Evolutionary conservation across 2,329 filamentous ascomycete species (phyloP).

Genomic region (Apiospora kogelbergensis): DNA sequence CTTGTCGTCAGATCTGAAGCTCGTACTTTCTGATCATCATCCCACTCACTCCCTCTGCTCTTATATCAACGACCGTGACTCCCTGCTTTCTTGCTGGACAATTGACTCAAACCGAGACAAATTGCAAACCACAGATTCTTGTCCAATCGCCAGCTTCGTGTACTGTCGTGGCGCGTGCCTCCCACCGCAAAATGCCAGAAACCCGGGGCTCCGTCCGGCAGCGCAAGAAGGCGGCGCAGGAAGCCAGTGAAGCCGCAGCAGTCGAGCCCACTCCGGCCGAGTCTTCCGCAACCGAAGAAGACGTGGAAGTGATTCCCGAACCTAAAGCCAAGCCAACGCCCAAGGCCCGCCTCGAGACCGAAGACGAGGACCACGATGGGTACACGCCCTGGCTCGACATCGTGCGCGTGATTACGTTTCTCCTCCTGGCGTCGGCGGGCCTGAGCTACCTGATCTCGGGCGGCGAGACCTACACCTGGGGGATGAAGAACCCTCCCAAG

Average conservation of each 20-base stretch:
- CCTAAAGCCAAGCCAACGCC: conserved; percentile 28
- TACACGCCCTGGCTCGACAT: conserved; percentile 61
- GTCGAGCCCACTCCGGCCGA: conserved; percentile 17
- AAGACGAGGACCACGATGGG: conserved; percentile 66
- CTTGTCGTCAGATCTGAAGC: background rate
- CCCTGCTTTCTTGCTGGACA: background rate
- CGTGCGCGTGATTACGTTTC: conserved; percentile 66
- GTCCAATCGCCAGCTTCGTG: background rate
- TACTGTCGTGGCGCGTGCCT: background rate
- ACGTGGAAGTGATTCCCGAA: conserved; percentile 17
- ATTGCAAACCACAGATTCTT: background rate
- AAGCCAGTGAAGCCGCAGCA: conserved; percentile 14
- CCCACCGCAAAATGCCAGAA: conserved; percentile 17
- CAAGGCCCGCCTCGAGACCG: conserved; percentile 33
- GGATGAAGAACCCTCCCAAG: conserved; percentile 58
- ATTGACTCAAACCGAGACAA: background rate
- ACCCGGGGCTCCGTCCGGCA: conserved; percentile 38
- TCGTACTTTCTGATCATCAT: background rate
- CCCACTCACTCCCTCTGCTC: background rate
- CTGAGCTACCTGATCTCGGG: conserved; percentile 76
- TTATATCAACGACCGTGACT: background rate
- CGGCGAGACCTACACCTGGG: conserved; percentile 71
- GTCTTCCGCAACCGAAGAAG: conserved; percentile 23
- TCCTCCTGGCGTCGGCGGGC: conserved; percentile 64
- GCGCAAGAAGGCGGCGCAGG: conserved; percentile 36